A percentile compares a stretch with the other conserved stretches of the same genome.
These are phyloP conservation scores for Zopfia rhizophila DNA, from an alignment of 2,329 filamentous ascomycete species.

Conservation along the genomic window DNA sequence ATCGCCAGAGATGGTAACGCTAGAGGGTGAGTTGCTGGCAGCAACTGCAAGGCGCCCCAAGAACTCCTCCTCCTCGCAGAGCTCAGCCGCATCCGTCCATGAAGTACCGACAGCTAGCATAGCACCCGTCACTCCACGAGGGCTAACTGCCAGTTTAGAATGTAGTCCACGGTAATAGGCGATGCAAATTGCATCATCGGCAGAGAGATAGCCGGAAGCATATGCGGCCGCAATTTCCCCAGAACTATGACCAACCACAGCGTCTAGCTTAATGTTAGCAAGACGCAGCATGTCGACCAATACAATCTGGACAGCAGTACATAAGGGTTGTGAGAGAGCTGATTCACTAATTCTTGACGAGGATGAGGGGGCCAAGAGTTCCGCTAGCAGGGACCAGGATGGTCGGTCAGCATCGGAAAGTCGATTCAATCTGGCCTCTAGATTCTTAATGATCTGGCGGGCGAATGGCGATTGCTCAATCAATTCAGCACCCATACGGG, in stretches of 20 bases:
- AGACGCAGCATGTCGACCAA: constrained; percentile 41
- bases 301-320: constrained; percentile 50
- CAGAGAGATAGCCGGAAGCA: constrained; percentile 33
- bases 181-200: constrained; percentile 26
- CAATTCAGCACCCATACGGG: constrained; percentile 51
- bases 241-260: constrained; percentile 55
- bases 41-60: constrained; percentile 31
- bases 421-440: constrained; percentile 26
- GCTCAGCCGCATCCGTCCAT: constrained; percentile 13
- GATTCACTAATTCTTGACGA: constrained; percentile 23
- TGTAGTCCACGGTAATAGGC: constrained; percentile 35
- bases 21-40: constrained; percentile 30
- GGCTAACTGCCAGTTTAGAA: constrained; percentile 6
- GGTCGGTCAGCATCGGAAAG: constrained; percentile 24
- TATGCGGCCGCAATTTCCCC: constrained; percentile 56
- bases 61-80: constrained; percentile 13
- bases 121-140: constrained; percentile 29
- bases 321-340: constrained; percentile 44
- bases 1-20: constrained; percentile 30
- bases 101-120: constrained; percentile 45
- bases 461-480: constrained; percentile 31
- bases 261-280: constrained; percentile 38
- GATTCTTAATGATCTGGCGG: constrained; percentile 24
- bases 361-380: constrained; percentile 14
- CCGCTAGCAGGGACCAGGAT: constrained; percentile 21